Evolutionary conservation across 192 early-diverging fungal species (phyloP).

Genomic region (Chytriomyces sp.): DNA sequence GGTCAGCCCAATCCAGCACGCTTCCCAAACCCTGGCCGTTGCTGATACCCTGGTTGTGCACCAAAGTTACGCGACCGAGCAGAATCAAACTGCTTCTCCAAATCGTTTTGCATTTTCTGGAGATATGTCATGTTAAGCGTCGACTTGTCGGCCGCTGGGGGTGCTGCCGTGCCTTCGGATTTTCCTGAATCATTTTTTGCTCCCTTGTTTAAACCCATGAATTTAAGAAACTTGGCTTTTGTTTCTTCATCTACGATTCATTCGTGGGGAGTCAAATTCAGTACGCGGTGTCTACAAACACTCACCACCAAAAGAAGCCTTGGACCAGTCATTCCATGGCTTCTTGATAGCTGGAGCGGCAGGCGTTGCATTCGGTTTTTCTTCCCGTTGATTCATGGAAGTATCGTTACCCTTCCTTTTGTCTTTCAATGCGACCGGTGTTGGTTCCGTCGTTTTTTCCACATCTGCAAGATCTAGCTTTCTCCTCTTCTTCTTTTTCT

Average conservation of each 20-base stretch:
- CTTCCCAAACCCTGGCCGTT: background rate
- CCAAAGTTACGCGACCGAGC: constrained; percentile 20
- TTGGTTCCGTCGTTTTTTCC: constrained; percentile 9
- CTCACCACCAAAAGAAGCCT: constrained; percentile 21
- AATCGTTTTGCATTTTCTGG: constrained; percentile 11
- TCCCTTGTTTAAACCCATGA: background rate
- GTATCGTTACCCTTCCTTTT: too few species aligned
- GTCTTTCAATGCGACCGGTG: background rate
- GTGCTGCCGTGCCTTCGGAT: background rate
- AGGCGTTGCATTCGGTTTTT: background rate
- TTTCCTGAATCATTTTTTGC: background rate
- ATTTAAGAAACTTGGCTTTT: background rate
- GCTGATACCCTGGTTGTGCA: constrained; percentile 2
- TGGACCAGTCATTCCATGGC: constrained; percentile 25
- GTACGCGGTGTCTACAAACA: too few species aligned
- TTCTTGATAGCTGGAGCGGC: constrained; percentile 1
- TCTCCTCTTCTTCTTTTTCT: constrained; percentile 48
- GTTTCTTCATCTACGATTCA: constrained; percentile 9
- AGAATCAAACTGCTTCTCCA: constrained; percentile 20
- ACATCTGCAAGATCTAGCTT: constrained; percentile 55
- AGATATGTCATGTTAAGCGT: background rate
- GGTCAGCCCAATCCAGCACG: background rate
- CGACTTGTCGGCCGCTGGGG: background rate
- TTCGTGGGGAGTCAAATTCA: too few species aligned
- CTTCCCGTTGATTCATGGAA: background rate